A percentile compares a stretch with the other conserved stretches of the same genome.
phyloP scores from a whole-genome alignment of 495 filamentous ascomycete species.

The Acidiella bohemica region DNA sequence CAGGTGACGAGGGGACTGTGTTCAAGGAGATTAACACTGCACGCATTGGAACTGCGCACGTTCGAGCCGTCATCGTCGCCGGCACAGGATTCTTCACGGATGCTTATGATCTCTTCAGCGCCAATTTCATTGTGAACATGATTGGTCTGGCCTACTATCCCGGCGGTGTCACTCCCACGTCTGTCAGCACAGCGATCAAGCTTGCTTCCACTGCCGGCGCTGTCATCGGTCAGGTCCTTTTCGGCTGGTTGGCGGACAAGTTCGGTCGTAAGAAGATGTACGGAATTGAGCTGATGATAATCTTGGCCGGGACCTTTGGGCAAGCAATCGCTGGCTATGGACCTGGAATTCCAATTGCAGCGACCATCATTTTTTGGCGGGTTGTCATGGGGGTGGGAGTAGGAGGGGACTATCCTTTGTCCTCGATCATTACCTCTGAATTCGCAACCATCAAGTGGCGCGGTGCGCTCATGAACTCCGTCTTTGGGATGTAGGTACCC shows the following conservation, averaged over 20 bases:
- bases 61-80: too few species aligned
- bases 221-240: conserved; percentile 13
- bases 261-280: conserved; percentile 16
- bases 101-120: too few species aligned
- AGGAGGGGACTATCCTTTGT: conserved; percentile 15
- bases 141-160: too few species aligned
- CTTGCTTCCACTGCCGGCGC: too few species aligned
- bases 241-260: conserved; percentile 12
- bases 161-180: too few species aligned
- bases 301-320: conserved; percentile 1
- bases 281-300: conserved; percentile 13
- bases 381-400: conserved; percentile 11
- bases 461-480: conserved; percentile 4
- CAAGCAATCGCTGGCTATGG: not conserved
- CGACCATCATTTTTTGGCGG: conserved; percentile 9
- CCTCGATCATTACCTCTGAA: conserved; percentile 9
- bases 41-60: too few species aligned
- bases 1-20: too few species aligned
- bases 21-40: too few species aligned
- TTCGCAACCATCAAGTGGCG: conserved; percentile 4
- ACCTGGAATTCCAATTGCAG: conserved; percentile 3
- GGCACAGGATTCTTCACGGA: too few species aligned
- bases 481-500: conserved; percentile 10
- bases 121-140: too few species aligned
- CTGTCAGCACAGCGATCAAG: too few species aligned